Conservation (phyloP, 2,329 filamentous ascomycete species). For the Penicillium paneum region DNA sequence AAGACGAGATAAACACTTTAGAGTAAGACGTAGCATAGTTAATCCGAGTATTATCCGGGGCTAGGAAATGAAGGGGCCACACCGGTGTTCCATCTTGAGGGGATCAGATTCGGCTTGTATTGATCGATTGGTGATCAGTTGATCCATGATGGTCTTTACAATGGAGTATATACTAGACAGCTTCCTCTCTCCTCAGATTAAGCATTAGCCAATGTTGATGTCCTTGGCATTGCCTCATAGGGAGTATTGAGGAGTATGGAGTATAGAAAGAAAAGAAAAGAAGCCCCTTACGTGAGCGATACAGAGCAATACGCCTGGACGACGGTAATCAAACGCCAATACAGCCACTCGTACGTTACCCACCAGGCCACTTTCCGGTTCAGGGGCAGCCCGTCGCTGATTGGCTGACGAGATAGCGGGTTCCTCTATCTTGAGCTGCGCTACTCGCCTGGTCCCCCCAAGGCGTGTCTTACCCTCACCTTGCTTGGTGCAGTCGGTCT, state of each 20-base stretch:
- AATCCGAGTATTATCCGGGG: slow-evolving; percentile 4
- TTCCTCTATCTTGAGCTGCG: slow-evolving; percentile 22
- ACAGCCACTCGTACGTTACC: neutral
- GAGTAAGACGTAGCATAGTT: neutral
- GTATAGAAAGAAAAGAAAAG: neutral
- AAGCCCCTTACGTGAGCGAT: slow-evolving; percentile 1
- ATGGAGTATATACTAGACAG: neutral
- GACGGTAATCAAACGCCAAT: neutral
- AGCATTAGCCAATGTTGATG: slow-evolving; percentile 2
- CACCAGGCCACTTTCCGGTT: slow-evolving; percentile 3
- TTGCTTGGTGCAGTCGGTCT: slow-evolving; percentile 12
- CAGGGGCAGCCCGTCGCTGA: slow-evolving; percentile 19
- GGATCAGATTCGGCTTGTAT: neutral
- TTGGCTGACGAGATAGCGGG: slow-evolving; percentile 20
- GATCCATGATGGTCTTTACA: neutral
- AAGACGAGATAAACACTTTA: neutral
- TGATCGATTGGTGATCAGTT: neutral
- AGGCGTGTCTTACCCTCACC: slow-evolving; percentile 12
- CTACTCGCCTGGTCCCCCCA: slow-evolving; percentile 7
- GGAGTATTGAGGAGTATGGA: no score
- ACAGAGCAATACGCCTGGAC: neutral
- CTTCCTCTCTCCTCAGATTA: no score
- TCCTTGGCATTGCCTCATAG: neutral
- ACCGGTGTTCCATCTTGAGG: slow-evolving; percentile 11
- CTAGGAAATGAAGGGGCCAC: slow-evolving; percentile 6